Evolutionary conservation across 1,284 basidiomycete species (phyloP).

Genomic region (Ceratobasidium papillatum): DNA sequence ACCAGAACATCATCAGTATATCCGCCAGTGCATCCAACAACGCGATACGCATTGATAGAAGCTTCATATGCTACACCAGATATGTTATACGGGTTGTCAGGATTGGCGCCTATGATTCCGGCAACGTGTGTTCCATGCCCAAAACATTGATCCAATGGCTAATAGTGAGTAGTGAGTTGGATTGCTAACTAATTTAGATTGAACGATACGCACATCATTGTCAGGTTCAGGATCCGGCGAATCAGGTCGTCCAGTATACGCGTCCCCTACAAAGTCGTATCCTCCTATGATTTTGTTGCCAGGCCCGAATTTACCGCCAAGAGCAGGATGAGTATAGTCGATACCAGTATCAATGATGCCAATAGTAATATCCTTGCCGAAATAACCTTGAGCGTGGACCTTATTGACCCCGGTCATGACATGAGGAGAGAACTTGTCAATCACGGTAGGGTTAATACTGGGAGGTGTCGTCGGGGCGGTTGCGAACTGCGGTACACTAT

Average conservation of each 20-base stretch:
- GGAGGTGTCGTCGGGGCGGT: background rate
- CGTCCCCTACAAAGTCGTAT: constrained; percentile 57
- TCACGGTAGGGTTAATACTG: background rate
- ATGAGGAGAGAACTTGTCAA: constrained; percentile 43
- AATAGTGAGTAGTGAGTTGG: background rate
- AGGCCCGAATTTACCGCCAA: constrained; percentile 58
- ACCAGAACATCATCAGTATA: constrained; percentile 40
- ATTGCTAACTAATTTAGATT: background rate
- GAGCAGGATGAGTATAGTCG: constrained; percentile 57
- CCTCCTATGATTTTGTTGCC: constrained; percentile 54
- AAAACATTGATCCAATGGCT: constrained; percentile 52
- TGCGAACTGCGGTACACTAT: background rate
- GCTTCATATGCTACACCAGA: constrained; percentile 41
- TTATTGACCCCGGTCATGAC: constrained; percentile 50
- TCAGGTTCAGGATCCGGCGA: background rate
- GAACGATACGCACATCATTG: constrained; percentile 3
- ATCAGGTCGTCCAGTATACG: background rate
- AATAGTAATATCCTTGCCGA: constrained; percentile 57
- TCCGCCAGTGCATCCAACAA: constrained; percentile 37
- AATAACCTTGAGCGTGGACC: constrained; percentile 55
- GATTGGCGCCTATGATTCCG: constrained; percentile 53
- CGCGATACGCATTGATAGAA: constrained; percentile 35
- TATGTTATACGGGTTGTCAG: constrained; percentile 49
- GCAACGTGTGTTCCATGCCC: constrained; percentile 53
- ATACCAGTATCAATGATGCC: constrained; percentile 57